Conservation (phyloP, 352 stramenopile genomes). For the Globisporangium megalacanthum region DNA sequence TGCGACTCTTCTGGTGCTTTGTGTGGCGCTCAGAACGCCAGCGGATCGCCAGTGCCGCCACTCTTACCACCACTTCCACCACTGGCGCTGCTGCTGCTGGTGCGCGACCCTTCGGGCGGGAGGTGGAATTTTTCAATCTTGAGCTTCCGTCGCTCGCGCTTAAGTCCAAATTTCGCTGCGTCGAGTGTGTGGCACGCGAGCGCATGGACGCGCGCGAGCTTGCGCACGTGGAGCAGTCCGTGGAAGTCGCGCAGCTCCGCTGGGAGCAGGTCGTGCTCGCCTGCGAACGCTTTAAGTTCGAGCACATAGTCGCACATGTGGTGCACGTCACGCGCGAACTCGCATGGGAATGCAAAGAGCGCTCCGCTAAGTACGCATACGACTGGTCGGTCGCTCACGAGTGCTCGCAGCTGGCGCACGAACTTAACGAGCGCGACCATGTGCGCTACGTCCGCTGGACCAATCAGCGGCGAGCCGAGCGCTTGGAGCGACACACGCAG, state of each 20-base stretch:
- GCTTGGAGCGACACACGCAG: constrained; percentile 36
- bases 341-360: constrained; percentile 18
- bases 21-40: constrained; percentile 10
- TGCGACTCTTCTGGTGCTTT: too few species aligned
- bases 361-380: constrained; percentile 27
- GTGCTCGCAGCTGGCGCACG: constrained; percentile 22
- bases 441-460: constrained; percentile 21
- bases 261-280: constrained; percentile 48
- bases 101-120: constrained; percentile 56
- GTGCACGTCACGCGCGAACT: constrained; percentile 39
- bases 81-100: constrained; percentile 3
- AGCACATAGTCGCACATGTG: constrained; percentile 57
- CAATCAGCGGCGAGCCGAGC: constrained; percentile 40
- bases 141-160: constrained; percentile 64
- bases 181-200: constrained; percentile 49
- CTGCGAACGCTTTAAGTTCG: constrained; percentile 50
- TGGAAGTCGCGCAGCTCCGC: constrained; percentile 57
- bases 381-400: constrained; percentile 18
- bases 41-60: constrained; percentile 4
- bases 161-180: constrained; percentile 53
- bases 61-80: background rate
- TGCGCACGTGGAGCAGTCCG: constrained; percentile 47
- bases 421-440: constrained; percentile 40
- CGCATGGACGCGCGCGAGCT: constrained; percentile 50
- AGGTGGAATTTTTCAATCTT: constrained; percentile 78